Conservation (phyloP, 2,329 filamentous ascomycete genomes). For the Penicillium verrucosum region DNA sequence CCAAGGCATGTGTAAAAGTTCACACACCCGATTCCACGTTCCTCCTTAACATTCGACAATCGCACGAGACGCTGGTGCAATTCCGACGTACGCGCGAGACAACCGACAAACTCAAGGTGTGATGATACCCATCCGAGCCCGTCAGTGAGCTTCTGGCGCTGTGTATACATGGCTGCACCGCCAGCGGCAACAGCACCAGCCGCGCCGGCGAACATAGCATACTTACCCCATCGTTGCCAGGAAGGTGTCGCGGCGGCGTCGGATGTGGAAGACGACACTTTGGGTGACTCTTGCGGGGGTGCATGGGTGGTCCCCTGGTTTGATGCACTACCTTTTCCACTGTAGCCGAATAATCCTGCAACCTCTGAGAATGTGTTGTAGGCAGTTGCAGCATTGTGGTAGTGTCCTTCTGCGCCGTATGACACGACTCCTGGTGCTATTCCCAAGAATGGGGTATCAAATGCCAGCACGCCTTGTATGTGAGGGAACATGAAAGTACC, state of each 20-base stretch:
- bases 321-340: conserved; percentile 38
- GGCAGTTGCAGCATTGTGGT: conserved; percentile 68
- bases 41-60: conserved; percentile 62
- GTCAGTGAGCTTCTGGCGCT: conserved; percentile 72
- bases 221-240: conserved; percentile 80
- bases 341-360: conserved; percentile 63
- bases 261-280: conserved; percentile 30
- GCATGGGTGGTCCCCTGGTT: conserved; percentile 10
- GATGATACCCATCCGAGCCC: conserved; percentile 80
- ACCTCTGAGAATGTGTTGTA: conserved; percentile 66
- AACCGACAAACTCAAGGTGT: conserved; percentile 91
- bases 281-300: conserved; percentile 13
- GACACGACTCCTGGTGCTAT: conserved; percentile 51
- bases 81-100: conserved; percentile 78
- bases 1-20: conserved; percentile 88
- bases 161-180: conserved; percentile 79
- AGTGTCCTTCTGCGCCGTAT: conserved; percentile 73
- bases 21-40: conserved; percentile 71
- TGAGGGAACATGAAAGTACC: conserved; percentile 80
- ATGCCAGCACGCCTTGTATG: conserved; percentile 83
- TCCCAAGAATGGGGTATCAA: conserved; percentile 80
- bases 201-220: conserved; percentile 81
- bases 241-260: conserved; percentile 48
- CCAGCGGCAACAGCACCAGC: conserved; percentile 75
- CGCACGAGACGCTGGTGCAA: conserved; percentile 69